A percentile compares a stretch with the other conserved stretches of the same genome.
phyloP scores from a whole-genome alignment of 495 filamentous ascomycete genomes.

The Opeltia flavorubescens region DNA sequence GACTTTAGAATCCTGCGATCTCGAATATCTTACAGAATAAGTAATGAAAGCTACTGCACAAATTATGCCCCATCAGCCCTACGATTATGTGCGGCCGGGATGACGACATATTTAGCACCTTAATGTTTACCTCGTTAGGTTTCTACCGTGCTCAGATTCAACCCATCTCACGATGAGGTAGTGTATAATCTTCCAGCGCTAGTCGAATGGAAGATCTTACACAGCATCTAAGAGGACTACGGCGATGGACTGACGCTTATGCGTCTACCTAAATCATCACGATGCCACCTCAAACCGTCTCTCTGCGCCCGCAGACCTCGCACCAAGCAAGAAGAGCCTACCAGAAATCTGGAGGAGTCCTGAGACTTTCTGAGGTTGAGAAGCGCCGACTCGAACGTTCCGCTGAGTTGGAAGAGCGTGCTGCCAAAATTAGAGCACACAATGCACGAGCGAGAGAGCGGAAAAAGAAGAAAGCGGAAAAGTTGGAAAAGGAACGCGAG shows the following conservation, averaged over 20 bases:
- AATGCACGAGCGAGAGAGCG: conserved; percentile 11
- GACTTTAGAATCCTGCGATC: too few relatives aligned
- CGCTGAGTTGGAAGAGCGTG: conserved; percentile 10
- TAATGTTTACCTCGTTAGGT: too few relatives aligned
- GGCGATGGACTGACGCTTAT: not conserved
- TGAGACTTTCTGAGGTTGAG: conserved; percentile 10
- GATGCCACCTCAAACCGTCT: conserved; percentile 6
- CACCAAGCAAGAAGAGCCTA: conserved; percentile 15
- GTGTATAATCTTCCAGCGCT: too few relatives aligned
- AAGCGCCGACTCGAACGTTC: conserved; percentile 7
- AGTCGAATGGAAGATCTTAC: too few relatives aligned
- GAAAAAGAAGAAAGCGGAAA: conserved; percentile 15
- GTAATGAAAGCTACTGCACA: too few relatives aligned
- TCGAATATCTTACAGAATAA: too few relatives aligned
- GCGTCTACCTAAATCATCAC: not conserved
- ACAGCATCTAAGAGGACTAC: not conserved
- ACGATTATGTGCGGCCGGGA: too few relatives aligned
- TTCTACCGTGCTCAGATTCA: too few relatives aligned
- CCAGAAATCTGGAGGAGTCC: conserved; percentile 11
- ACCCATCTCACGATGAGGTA: too few relatives aligned
- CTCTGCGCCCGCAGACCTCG: conserved; percentile 12
- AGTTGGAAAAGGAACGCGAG: conserved; percentile 15
- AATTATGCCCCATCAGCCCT: too few relatives aligned
- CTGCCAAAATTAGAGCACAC: conserved; percentile 11
- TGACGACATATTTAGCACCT: too few relatives aligned